phyloP scores from a whole-genome alignment of 202 grass and related monocot genomes.

The Carex arenaria region DNA sequence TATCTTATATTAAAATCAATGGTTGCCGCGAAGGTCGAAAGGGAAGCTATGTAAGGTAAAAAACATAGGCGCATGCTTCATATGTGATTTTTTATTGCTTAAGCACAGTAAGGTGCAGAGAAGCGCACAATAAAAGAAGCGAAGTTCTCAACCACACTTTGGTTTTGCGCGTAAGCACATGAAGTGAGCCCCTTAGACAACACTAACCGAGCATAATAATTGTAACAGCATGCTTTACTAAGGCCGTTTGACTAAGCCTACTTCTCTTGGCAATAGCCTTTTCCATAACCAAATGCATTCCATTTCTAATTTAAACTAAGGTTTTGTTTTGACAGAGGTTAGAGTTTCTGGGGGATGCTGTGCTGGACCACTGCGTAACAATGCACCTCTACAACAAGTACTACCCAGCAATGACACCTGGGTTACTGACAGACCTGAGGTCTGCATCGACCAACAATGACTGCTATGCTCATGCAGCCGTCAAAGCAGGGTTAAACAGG shows the following conservation, averaged over 20 bases:
- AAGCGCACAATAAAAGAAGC: neutral
- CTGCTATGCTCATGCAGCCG: slow-evolving; percentile 71
- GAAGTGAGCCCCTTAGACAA: neutral
- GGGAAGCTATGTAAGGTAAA: neutral
- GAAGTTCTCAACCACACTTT: neutral
- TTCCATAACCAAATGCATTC: neutral
- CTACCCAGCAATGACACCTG: slow-evolving; percentile 66
- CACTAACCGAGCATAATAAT: neutral
- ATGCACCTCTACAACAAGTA: slow-evolving; percentile 53
- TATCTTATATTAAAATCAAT: neutral
- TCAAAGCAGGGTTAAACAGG: slow-evolving; percentile 64
- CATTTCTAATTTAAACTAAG: neutral
- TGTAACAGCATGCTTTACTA: neutral
- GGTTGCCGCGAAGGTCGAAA: neutral
- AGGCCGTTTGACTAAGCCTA: neutral
- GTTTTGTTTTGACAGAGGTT: slow-evolving; percentile 49
- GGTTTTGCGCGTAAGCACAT: neutral
- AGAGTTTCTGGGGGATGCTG: slow-evolving; percentile 79
- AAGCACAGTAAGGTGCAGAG: neutral
- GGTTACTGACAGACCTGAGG: slow-evolving; percentile 66
- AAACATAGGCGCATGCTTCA: neutral
- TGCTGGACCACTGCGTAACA: slow-evolving; percentile 65
- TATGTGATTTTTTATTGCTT: neutral
- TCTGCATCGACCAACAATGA: slow-evolving; percentile 70
- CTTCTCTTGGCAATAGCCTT: neutral